Conservation (phyloP, 495 filamentous ascomycete species). For the Recurvomyces mirabilis region DNA sequence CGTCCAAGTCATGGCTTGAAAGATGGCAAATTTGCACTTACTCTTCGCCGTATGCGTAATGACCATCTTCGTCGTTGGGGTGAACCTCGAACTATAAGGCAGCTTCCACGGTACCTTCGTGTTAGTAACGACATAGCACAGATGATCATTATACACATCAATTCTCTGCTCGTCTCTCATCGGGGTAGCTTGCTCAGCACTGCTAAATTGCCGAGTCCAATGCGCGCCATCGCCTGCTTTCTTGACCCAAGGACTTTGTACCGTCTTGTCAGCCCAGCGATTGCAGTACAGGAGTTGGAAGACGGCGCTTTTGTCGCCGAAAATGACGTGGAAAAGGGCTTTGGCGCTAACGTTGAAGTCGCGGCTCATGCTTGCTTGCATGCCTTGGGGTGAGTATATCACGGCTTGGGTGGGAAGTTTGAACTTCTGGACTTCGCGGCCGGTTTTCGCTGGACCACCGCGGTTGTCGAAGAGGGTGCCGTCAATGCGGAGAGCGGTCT, state of each 20-base stretch:
- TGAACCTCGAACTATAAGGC: slow-evolving; percentile 66
- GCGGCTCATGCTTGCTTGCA: slow-evolving; percentile 61
- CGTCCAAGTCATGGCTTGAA: slow-evolving; percentile 75
- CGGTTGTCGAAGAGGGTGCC: slow-evolving; percentile 37
- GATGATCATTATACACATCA: slow-evolving; percentile 83
- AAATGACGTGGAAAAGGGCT: slow-evolving; percentile 88
- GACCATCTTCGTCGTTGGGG: slow-evolving; percentile 78
- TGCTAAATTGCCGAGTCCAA: slow-evolving; percentile 11
- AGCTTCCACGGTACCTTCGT: slow-evolving; percentile 84
- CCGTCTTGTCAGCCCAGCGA: slow-evolving; percentile 60
- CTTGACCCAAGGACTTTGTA: slow-evolving; percentile 76
- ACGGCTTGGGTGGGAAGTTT: slow-evolving; percentile 76
- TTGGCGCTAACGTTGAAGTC: slow-evolving; percentile 82
- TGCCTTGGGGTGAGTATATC: slow-evolving; percentile 64
- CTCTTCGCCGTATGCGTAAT: slow-evolving; percentile 89
- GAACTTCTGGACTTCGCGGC: slow-evolving; percentile 54
- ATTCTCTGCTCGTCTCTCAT: slow-evolving; percentile 68
- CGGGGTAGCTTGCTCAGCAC: background rate
- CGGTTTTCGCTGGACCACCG: slow-evolving; percentile 26
- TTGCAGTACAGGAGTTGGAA: slow-evolving; percentile 88
- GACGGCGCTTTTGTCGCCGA: slow-evolving; percentile 87
- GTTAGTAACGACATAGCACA: slow-evolving; percentile 90
- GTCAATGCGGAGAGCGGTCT: slow-evolving; percentile 51
- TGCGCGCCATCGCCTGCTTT: slow-evolving; percentile 40
- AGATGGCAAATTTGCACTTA: slow-evolving; percentile 82